Evolutionary conservation across 371 early-diverging fungal species (phyloP).

Genomic region (Mucor mucedo): DNA sequence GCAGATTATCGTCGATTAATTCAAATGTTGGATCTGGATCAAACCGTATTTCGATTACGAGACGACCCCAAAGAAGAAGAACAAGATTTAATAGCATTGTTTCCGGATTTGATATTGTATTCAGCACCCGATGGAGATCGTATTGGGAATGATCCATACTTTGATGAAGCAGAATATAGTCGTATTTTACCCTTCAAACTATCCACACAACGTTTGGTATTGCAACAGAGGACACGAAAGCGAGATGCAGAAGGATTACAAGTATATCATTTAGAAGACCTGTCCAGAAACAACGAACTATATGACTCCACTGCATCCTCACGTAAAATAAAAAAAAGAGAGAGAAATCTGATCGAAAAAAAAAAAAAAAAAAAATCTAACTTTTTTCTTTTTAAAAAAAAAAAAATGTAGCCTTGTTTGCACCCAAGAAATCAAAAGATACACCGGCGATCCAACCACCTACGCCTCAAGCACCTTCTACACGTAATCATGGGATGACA

Average conservation of each 20-base stretch:
- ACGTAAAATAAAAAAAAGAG: slow-evolving; percentile 10
- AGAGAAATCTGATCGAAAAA: no score
- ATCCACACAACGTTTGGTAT: slow-evolving; percentile 45
- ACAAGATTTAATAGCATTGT: slow-evolving; percentile 36
- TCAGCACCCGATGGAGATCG: slow-evolving; percentile 51
- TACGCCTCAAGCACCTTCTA: slow-evolving; percentile 17
- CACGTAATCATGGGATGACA: not conserved
- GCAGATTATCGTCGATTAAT: slow-evolving; percentile 26
- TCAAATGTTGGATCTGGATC: slow-evolving; percentile 20
- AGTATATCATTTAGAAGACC: not conserved
- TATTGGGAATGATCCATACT: slow-evolving; percentile 51
- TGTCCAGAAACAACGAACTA: slow-evolving; percentile 8
- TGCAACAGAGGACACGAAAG: slow-evolving; percentile 26
- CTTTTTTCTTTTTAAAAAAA: slow-evolving; percentile 8
- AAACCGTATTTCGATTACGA: slow-evolving; percentile 17
- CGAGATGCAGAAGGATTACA: slow-evolving; percentile 12
- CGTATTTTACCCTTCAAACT: slow-evolving; percentile 46
- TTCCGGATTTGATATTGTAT: slow-evolving; percentile 50
- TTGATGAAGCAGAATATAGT: slow-evolving; percentile 49
- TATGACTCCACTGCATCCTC: slow-evolving; percentile 20
- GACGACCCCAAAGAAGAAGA: slow-evolving; percentile 8
- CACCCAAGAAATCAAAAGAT: slow-evolving; percentile 59
- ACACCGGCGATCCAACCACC: slow-evolving; percentile 47
- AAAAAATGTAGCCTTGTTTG: slow-evolving; percentile 51
- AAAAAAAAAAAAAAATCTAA: slow-evolving; percentile 3